These are phyloP conservation scores for Auricularia cornea DNA, from an alignment of 768 basidiomycete species.

Conservation along the genomic window DNA sequence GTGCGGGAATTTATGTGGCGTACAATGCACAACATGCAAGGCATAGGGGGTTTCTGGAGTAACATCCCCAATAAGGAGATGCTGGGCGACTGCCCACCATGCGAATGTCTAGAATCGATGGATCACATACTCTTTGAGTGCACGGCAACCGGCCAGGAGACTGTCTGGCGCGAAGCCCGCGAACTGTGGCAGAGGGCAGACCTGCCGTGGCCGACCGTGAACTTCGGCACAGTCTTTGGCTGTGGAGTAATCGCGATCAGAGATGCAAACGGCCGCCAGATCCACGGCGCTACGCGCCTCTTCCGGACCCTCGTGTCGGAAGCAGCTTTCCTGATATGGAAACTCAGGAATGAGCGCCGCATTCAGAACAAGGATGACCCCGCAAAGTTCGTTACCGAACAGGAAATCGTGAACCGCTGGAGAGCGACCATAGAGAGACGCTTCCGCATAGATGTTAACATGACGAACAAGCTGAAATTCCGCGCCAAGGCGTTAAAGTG, in stretches of 20 bases:
- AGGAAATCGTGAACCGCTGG: background rate
- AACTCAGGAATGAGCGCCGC: background rate
- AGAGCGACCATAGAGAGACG: background rate
- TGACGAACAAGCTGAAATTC: background rate
- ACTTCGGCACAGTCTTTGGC: background rate
- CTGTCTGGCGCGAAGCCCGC: background rate
- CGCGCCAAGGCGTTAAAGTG: background rate
- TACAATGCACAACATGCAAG: background rate
- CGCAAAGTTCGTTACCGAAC: background rate
- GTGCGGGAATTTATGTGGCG: conserved; percentile 17
- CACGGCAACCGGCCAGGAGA: conserved; percentile 18
- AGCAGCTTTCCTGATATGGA: background rate
- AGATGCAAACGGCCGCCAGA: background rate
- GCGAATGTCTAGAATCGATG: background rate
- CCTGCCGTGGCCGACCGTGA: background rate
- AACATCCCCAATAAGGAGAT: background rate
- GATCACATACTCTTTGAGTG: conserved; percentile 22
- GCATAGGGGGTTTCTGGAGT: background rate
- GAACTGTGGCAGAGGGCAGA: background rate
- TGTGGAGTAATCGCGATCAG: background rate
- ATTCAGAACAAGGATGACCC: background rate
- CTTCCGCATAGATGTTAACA: background rate
- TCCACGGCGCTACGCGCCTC: background rate
- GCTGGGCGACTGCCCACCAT: background rate
- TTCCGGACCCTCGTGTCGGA: background rate